These are phyloP conservation scores for Cystobasidium pallidum DNA, from an alignment of 1,284 basidiomycete genomes.

Conservation along the genomic window DNA sequence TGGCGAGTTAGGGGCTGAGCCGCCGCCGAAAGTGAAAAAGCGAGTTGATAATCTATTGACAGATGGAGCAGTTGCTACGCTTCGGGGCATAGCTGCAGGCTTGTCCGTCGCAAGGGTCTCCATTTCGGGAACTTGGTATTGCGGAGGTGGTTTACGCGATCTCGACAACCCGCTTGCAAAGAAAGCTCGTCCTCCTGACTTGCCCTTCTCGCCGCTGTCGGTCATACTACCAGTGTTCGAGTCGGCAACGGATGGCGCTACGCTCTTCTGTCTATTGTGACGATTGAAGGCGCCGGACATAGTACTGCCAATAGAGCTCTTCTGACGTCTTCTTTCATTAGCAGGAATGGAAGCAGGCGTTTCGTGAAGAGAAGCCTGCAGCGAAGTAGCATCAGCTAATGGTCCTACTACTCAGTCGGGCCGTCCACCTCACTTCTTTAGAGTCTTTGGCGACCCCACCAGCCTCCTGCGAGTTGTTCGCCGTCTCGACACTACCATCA, in stretches of 20 bases:
- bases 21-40: constrained; percentile 40
- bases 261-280: constrained; percentile 29
- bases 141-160: constrained; percentile 35
- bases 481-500: constrained; percentile 25
- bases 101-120: constrained; percentile 10
- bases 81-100: constrained; percentile 20
- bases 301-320: constrained; percentile 23
- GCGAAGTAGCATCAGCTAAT: too few species aligned
- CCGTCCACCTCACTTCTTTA: constrained; percentile 9
- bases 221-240: constrained; percentile 13
- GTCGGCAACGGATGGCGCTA: constrained; percentile 20
- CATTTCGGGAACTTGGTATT: constrained; percentile 20
- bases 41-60: constrained; percentile 37
- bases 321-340: constrained; percentile 16
- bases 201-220: constrained; percentile 24
- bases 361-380: background rate
- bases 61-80: constrained; percentile 7
- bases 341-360: constrained; percentile 7
- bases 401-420: too few species aligned
- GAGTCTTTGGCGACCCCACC: background rate
- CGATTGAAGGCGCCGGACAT: constrained; percentile 44
- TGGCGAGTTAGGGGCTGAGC: constrained; percentile 22
- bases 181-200: constrained; percentile 24
- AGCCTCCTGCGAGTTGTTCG: constrained; percentile 1
- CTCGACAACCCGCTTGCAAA: constrained; percentile 22